Percentiles rank a stretch among this genome's conserved stretches.
These are phyloP conservation scores for Macrolepiota fuliginosa DNA, from an alignment of 768 basidiomycete genomes.

Conservation along the genomic window DNA sequence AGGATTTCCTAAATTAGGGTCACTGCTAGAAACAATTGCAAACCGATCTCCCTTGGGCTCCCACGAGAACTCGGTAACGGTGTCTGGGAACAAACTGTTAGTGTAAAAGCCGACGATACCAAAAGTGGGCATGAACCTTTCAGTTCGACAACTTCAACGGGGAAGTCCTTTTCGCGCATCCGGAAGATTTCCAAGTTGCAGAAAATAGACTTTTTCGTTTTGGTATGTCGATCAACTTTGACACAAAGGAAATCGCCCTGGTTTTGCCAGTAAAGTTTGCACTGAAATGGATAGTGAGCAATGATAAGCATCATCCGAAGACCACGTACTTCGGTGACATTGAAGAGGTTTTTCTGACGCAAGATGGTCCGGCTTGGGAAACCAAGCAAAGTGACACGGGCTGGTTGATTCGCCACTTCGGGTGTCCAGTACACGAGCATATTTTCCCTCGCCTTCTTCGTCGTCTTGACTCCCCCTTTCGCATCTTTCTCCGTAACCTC, in stretches of 20 bases:
- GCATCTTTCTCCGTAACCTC: constrained; percentile 64
- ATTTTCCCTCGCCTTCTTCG: constrained; percentile 78
- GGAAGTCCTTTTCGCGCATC: constrained; percentile 94
- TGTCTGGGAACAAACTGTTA: constrained; percentile 48
- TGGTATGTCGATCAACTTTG: constrained; percentile 97
- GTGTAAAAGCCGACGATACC: constrained; percentile 11
- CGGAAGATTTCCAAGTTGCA: constrained; percentile 98
- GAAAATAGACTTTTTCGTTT: constrained; percentile 97
- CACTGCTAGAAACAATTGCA: constrained; percentile 90
- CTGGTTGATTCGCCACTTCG: constrained; percentile 94
- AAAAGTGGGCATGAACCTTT: constrained; percentile 60
- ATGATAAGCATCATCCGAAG: background rate
- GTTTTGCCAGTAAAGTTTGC: constrained; percentile 98
- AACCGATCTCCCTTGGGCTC: constrained; percentile 98
- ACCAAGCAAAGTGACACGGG: constrained; percentile 88
- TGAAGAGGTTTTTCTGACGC: constrained; percentile 96
- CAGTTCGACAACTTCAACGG: constrained; percentile 95
- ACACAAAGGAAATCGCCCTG: constrained; percentile 98
- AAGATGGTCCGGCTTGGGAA: constrained; percentile 84
- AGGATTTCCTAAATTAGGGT: constrained; percentile 89
- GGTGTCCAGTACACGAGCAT: constrained; percentile 98
- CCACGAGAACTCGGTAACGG: constrained; percentile 97
- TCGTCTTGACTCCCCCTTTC: constrained; percentile 39
- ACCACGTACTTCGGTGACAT: constrained; percentile 85
- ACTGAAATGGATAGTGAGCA: constrained; percentile 45